Percentiles rank a stretch among this genome's conserved stretches.
phyloP scores from a whole-genome alignment of 495 filamentous ascomycete genomes.

The Neurospora hispaniola region DNA sequence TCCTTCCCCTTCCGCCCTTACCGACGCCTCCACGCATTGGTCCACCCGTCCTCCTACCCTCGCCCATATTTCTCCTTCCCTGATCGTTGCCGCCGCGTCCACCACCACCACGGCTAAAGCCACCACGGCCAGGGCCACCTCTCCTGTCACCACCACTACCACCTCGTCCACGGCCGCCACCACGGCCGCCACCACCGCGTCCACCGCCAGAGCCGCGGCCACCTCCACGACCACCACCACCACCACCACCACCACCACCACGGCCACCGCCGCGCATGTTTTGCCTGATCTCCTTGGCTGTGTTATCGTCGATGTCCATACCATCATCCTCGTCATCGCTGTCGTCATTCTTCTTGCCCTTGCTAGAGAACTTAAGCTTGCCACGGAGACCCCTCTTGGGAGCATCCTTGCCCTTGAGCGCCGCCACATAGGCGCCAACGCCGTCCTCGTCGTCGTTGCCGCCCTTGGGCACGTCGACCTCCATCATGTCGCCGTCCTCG shows the following conservation, averaged over 20 bases:
- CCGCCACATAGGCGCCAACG: slow-evolving; percentile 85
- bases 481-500: slow-evolving; percentile 43
- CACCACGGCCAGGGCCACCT: slow-evolving; percentile 4
- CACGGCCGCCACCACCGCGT: slow-evolving; percentile 13
- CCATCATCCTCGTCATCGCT: slow-evolving; percentile 53
- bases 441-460: slow-evolving; percentile 45
- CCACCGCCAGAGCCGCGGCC: slow-evolving; percentile 14
- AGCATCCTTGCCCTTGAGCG: slow-evolving; percentile 75
- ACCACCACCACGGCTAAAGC: background rate
- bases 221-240: slow-evolving; percentile 16
- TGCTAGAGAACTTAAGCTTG: slow-evolving; percentile 77
- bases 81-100: slow-evolving; percentile 10
- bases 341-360: slow-evolving; percentile 47
- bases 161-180: slow-evolving; percentile 7
- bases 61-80: background rate
- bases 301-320: slow-evolving; percentile 34
- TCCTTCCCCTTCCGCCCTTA: background rate
- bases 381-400: slow-evolving; percentile 72
- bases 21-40: background rate
- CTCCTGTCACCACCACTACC: slow-evolving; percentile 3
- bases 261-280: slow-evolving; percentile 10
- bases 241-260: slow-evolving; percentile 12
- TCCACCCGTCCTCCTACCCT: background rate
- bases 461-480: slow-evolving; percentile 49
- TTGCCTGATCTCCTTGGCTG: slow-evolving; percentile 37